Base-by-base conservation (phyloP, 2,329 filamentous ascomycete species). In the Pseudogymnoascus sp. region DNA sequence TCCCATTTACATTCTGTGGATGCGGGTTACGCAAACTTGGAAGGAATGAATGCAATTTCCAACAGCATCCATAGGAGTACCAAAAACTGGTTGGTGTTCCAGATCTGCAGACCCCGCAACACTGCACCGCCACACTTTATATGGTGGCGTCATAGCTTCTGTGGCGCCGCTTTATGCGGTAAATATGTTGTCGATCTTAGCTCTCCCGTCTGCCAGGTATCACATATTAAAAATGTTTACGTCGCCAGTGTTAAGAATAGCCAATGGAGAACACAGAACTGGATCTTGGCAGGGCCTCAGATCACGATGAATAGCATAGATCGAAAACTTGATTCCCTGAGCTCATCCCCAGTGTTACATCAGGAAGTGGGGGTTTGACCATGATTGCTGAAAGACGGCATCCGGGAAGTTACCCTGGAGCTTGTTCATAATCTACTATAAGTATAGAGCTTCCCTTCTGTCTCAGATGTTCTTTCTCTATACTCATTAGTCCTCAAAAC, bases 151-250 rank as follows among this genome's bases (percentile, higher is more conserved):
- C 47, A 54, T 54, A 54, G 47, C 25, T 54, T 12, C 47, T 54
- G 47, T 54, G 47, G 47, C 47, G 28, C 18, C 25, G 47, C 47
- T 18, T 5, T 9, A 54, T 54, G 1, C 30, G n/a, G 47, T 54
- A 54, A 18, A 11, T 25, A 18, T 33, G n/a, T 9, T 9, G 47
- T 54, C 6, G 47, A 54, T 54, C 47, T 54, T 33, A 33, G 47
- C 25, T 3, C 28, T n/a, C 7, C 25, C 28, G 8, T 16, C 25
- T 54, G 47, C 47, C 47, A 54, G 47, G 47, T 54, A 54, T 54
- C 25, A 54, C n/a, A 54, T 54, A 18, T 54, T 54, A 33, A 14
- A 54, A 54, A 33, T 54, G 47, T 54, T 54, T 54, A 54, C 47
- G 47, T 54, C 25, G 47, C n/a, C 47, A 54, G 5, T 18, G 47